phyloP scores from a whole-genome alignment of 495 filamentous ascomycete species.

The Penicillium maclennaniae region DNA sequence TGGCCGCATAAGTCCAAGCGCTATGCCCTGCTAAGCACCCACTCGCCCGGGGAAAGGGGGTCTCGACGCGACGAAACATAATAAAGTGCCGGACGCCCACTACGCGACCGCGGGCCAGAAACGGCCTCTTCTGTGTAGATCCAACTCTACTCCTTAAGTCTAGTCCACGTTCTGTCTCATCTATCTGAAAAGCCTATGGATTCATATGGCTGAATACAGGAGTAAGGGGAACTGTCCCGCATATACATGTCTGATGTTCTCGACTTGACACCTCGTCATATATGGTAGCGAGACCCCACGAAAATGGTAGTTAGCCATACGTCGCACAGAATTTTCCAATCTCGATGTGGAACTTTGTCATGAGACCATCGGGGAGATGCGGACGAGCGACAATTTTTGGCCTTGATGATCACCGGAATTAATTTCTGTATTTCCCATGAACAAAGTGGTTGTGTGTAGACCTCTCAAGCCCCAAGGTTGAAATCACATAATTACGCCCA shows the following conservation, averaged over 20 bases:
- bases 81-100: background rate
- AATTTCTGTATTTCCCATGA: too few species aligned
- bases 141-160: background rate
- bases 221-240: background rate
- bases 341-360: background rate
- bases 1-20: conserved; percentile 1
- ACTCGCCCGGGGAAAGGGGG: conserved; percentile 3
- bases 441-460: too few species aligned
- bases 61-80: conserved; percentile 8
- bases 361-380: too few species aligned
- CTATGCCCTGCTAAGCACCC: background rate
- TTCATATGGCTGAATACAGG: background rate
- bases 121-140: conserved; percentile 12
- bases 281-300: background rate
- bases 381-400: too few species aligned
- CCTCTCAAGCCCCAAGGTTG: too few species aligned
- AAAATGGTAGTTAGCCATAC: conserved; percentile 3
- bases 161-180: conserved; percentile 1
- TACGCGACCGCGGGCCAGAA: conserved; percentile 19
- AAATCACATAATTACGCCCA: too few species aligned
- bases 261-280: background rate
- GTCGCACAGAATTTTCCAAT: background rate
- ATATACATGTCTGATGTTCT: background rate
- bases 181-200: background rate
- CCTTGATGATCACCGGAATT: too few species aligned